Base-by-base conservation (phyloP, 805 yeast genomes). In the Yamadazyma kitorensis region DNA sequence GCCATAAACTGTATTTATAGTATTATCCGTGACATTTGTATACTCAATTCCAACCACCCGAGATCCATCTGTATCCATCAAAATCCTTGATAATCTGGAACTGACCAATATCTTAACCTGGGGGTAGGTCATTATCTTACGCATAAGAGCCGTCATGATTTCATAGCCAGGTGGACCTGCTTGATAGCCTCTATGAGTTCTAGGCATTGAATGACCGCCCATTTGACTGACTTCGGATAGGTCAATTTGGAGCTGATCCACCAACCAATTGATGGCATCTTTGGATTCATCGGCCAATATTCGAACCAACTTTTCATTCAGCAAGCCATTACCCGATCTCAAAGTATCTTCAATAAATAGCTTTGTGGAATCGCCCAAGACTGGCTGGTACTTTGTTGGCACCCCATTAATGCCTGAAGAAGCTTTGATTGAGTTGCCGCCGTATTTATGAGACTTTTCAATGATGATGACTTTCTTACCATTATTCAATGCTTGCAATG, bases 341-440 rank as follows among this genome's bases (percentile, higher is more conserved):
- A 56, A 17, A 2, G 70, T 57, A 41, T 66, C 72, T 4, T 41
- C 14, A 4, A 34, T 33, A 31, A 66, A 66, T 5, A 27, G 12
- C 4, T 47, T 53, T 3, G 48, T 43, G 5, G 61, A 45, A 36
- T 65, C 70, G 5, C 44, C 44, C 10, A 26, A 21, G 6, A 44
- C 47, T 4, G 38, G 31, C 32, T 64, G 68, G 29, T 33, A 55
- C 14, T 34, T 36, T 0, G 70, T 61, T 4, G 59, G 59, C 1
- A 45, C 65, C 1, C 69, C 71, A 51, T 76, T 77, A 35, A 78
- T 77, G 15, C 83, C 83, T 16, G 79, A 72, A 3, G 80, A 74
- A 0, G 83, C 83, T 52, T 76, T 77, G 35, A 69, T 66, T 2
- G 82, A 76, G 43, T 78, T 78, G 5, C 82, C 82, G 19, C 83